Base-by-base conservation (phyloP, 768 basidiomycete genomes). In the Hypholoma fasciculare region DNA sequence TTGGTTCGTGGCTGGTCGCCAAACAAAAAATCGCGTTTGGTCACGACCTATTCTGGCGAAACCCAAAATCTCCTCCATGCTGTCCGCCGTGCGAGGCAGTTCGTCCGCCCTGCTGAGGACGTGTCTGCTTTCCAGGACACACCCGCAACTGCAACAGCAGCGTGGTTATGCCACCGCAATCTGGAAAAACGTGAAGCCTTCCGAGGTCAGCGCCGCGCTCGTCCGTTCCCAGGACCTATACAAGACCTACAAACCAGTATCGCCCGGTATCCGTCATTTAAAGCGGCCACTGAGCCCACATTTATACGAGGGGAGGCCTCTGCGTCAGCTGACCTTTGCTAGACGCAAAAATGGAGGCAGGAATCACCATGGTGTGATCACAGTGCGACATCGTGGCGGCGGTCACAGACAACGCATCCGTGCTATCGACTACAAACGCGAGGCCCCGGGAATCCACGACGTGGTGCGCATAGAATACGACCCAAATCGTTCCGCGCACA, bases 391-490 rank as follows among this genome's bases (percentile, higher is more conserved):
- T 57, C 85, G 90, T 16, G 97, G 97, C 12, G 97, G 97, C 6
- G 97, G 97, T 0, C 95, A 96, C 76, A 85, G 83, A 59, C 86
- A 88, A 58, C 86, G 97, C 36, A 86, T 96, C 59, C 87, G 97
- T 30, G 79, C 86, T 39, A 74, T 99, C 54, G 97, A 99, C 73
- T 98, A 96, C 67, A 74, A 78, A 71, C 83, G 97, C 54, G 74
- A 76, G n/a, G 86, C 88, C 58, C 78, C 84, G 1, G 96, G 96
- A 8, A 75, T 88, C 37, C 91, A 92, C 67, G 92, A 96, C 63
- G 94, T 98, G 46, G 82, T 96, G 3, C 84, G 97, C 48, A 92
- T 99, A 63, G 97, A 98, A 75, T 99, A 96, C 68, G 97, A 98
- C 77, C 97, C 97, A 0, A 91, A 91, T 4, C 82, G 97, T 44